Base-by-base conservation (phyloP, 495 filamentous ascomycete genomes). In the Daldinia decipiens region DNA sequence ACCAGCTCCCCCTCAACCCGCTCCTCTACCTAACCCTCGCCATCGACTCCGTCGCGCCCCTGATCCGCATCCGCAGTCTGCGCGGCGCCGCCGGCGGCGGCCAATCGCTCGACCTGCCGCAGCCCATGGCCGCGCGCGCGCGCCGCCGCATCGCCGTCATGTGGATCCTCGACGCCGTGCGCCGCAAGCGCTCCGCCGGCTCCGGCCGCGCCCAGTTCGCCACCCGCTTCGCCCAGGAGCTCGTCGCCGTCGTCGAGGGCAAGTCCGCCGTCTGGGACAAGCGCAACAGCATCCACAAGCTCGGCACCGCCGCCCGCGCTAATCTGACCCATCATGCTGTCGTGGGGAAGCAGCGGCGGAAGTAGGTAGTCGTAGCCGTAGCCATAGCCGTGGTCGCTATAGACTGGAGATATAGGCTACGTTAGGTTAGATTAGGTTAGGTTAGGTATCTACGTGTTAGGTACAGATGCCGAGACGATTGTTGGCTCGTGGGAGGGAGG, bases 41-140 rank as follows among this genome's bases (percentile, higher is more conserved):
- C n/a, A 90, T 99, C 76, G 95, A 99, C 84, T 97, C 93, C 11
- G 91, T 98, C n/a, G 93, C 93, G 12, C 95, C 95, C 21, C 84
- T 99, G 24, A 80, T 98, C 73, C 90, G 90, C 31, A 88, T 98
- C 74, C 86, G 88, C 24, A 83, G 83, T 34, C 86, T 91, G 74
- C 91, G 89, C 78, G 93, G 93, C 70, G 85, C 92, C 36, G 92
- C 91, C 0, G 93, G 94, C 80, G 95, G 95, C 81, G 95, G 95
- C 78, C 83, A 85, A 12, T 87, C 93, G 15, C 85, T 98, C 57
- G 92, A 93, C 54, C 85, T 97, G 36, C 95, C 95, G 0, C 83
- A 90, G 31, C 95, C 95, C 2, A 82, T 98, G 26, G 79, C 82
- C 0, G 77, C 89, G 68, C 83, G 92, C 62, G 91, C 96, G 80